Percentiles rank a stretch among this genome's conserved stretches.
Conservation (phyloP, 2,329 filamentous ascomycete genomes). For the Exophiala oligosperma region DNA sequence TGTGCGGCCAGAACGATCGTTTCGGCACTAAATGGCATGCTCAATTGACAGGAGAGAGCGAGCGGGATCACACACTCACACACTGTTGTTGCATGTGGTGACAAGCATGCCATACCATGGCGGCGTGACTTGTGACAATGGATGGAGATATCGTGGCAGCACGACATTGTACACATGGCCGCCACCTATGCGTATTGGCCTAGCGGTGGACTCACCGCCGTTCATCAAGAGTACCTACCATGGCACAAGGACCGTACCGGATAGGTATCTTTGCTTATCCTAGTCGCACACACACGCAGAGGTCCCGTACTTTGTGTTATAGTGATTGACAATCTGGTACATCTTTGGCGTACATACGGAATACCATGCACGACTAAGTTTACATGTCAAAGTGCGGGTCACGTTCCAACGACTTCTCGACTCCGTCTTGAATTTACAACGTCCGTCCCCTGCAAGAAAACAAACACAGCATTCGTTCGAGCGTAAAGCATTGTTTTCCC, state of each 20-base stretch:
- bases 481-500: too few relatives aligned
- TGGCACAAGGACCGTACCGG: constrained; percentile 2
- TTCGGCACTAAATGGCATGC: background rate
- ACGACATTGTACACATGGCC: constrained; percentile 13
- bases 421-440: too few relatives aligned
- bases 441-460: too few relatives aligned
- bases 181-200: constrained; percentile 5
- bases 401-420: too few relatives aligned
- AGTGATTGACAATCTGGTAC: background rate
- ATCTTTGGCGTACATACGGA: background rate
- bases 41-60: background rate
- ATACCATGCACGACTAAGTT: background rate
- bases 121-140: background rate
- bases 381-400: too few relatives aligned
- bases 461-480: too few relatives aligned
- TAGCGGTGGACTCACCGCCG: constrained; percentile 26
- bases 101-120: background rate
- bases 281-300: background rate
- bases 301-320: background rate
- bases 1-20: background rate
- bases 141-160: background rate
- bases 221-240: constrained; percentile 1
- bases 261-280: background rate
- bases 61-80: background rate
- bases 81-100: background rate